These are phyloP conservation scores for Jackrogersella multiformis DNA, from an alignment of 495 filamentous ascomycete genomes.

Conservation along the genomic window DNA sequence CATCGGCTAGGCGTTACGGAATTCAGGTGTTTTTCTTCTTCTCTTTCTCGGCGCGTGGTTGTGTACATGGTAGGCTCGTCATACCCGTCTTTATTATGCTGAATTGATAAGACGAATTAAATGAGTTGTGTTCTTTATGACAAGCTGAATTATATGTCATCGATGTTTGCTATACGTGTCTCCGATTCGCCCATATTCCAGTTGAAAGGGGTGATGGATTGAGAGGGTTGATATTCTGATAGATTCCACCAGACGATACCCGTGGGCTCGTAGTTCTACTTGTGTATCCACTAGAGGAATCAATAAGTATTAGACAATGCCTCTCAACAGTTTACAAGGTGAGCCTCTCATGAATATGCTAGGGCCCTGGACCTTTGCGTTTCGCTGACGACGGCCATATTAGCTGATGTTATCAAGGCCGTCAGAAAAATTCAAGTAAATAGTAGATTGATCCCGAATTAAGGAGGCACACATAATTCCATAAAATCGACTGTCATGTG, in stretches of 20 bases:
- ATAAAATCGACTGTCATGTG: neutral
- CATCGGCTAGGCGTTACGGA: slow-evolving; percentile 45
- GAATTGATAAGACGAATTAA: slow-evolving; percentile 18
- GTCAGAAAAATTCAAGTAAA: neutral
- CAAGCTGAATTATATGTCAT: neutral
- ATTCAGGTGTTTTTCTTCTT: slow-evolving; percentile 30
- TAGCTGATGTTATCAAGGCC: too few relatives aligned
- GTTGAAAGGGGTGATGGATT: too few relatives aligned
- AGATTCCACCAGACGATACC: too few relatives aligned
- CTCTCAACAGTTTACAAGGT: too few relatives aligned
- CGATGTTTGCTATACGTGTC: neutral
- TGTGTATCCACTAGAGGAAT: too few relatives aligned
- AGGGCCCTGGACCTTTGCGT: too few relatives aligned
- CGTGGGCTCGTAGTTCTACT: too few relatives aligned
- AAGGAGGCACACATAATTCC: neutral
- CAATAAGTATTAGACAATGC: too few relatives aligned
- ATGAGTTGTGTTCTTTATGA: slow-evolving; percentile 24
- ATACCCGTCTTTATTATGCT: slow-evolving; percentile 40
- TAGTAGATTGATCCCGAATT: neutral
- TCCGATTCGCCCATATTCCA: neutral
- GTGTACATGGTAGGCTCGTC: slow-evolving; percentile 44
- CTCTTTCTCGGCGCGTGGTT: slow-evolving; percentile 18
- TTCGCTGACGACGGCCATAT: too few relatives aligned
- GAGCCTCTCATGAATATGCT: too few relatives aligned
- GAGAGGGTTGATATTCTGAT: too few relatives aligned